Conservation (phyloP, 164 flowering plant species). For the Liquidambar formosana region DNA sequence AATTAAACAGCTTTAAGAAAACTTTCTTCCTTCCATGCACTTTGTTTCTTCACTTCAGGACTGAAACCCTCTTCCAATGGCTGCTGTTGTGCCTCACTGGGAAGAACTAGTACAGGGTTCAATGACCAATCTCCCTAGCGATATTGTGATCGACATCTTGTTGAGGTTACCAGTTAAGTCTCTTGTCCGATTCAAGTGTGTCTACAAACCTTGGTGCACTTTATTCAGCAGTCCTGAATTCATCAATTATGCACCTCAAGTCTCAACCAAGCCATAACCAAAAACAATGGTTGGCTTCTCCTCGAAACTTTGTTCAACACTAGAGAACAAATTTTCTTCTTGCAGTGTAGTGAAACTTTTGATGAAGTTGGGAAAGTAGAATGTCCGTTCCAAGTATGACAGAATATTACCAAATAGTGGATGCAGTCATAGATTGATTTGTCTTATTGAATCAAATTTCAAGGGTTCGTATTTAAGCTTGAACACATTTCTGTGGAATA, state of each 20-base stretch:
- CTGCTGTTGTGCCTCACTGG: background rate
- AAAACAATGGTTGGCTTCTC: background rate
- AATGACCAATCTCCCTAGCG: background rate
- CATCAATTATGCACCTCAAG: background rate
- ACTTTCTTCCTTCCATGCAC: too few species aligned
- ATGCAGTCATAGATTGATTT: background rate
- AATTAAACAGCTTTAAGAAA: too few species aligned
- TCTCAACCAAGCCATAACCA: background rate
- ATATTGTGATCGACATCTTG: background rate
- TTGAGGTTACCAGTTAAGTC: background rate
- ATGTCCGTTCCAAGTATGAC: background rate
- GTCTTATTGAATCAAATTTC: background rate
- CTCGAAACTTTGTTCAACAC: background rate
- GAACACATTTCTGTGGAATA: background rate
- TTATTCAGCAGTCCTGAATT: background rate
- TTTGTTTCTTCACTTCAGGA: too few species aligned
- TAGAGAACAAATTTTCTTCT: background rate
- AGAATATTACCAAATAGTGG: background rate
- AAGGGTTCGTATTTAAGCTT: background rate
- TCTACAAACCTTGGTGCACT: background rate
- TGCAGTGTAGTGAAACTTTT: background rate
- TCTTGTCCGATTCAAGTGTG: background rate
- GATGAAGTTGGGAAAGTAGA: background rate
- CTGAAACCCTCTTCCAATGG: too few species aligned
- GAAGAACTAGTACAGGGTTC: background rate